Base-by-base conservation (phyloP, 1,284 basidiomycete genomes). In the Ceratobasidium sp. region DNA sequence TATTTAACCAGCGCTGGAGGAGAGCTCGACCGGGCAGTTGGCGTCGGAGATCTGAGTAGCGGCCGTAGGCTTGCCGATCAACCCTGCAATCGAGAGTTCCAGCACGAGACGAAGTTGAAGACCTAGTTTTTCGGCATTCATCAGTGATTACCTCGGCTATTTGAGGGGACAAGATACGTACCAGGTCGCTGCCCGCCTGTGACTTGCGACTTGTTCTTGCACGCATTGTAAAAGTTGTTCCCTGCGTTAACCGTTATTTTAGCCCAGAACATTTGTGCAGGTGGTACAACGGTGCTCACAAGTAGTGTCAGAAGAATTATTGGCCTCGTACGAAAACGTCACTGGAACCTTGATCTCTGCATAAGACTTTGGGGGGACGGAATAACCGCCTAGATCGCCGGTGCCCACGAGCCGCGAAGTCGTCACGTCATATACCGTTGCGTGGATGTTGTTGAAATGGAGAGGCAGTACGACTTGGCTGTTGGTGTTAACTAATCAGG, bases 251-350 rank as follows among this genome's bases (percentile, higher is more conserved):
- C 22, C 45, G 48, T 66, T 57, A 19, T 45, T 50, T 22, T 33
- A 74, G 56, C 64, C 33, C 48, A 36, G 62, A 15, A 29, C 31
- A 1, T 71, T 24, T n/a, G n/a, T n/a, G n/a, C 11, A 11, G 11
- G 11, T 41, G 33, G 60, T 19, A 62, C n/a, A 59, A 44, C 14
- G 53, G 22, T 5, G 84, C 90, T 78, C 79, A 93, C 94, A 97
- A 36, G 95, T 96, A 50, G 86, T 84, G 82, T 97, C 95, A 1
- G 90, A 89, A 62, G 88, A 86, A 80, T 97, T 96, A n/a, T 87
- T 84, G 0, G 91, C 93, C n/a, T 89, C 76, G 80, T 96, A 96
- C 0, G 89, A 89, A 82, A 96, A 95, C 78, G 91, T 91, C 67
- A 97, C 83, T 0, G 94, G 94, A 22, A 97, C 77, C 53, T 87